phyloP scores from a whole-genome alignment of 306 rosid genomes.

The Geum urbanum region DNA sequence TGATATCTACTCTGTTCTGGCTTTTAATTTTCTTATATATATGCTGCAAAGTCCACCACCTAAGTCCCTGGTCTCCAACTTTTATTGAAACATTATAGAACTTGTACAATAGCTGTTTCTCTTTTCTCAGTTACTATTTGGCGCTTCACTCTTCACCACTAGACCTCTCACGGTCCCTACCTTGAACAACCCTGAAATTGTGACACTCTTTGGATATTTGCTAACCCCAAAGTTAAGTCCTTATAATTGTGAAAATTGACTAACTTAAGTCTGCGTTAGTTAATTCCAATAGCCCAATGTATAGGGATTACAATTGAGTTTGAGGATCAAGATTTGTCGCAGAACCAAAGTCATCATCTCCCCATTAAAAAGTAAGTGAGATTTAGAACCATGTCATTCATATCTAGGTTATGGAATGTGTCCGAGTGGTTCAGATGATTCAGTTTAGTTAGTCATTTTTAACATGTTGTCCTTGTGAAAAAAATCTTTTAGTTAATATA shows the following conservation, averaged over 20 bases:
- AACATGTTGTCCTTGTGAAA: too few species aligned
- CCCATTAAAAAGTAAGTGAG: background rate
- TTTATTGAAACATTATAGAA: background rate
- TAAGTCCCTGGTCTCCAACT: background rate
- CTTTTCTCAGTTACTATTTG: background rate
- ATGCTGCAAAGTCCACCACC: background rate
- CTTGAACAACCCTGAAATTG: background rate
- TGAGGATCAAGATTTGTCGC: background rate
- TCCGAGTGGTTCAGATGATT: background rate
- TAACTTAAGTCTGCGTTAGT: background rate
- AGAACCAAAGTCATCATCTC: too few species aligned
- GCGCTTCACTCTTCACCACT: background rate
- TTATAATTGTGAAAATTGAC: background rate
- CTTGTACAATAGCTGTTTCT: background rate
- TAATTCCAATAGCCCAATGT: background rate
- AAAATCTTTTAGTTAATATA: too few species aligned
- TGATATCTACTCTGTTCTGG: background rate
- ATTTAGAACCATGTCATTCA: background rate
- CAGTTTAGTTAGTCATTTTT: background rate
- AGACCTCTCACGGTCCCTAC: background rate
- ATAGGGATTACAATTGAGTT: background rate
- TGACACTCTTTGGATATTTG: background rate
- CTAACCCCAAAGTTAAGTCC: background rate
- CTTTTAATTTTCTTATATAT: too few species aligned
- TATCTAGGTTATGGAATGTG: too few species aligned